These are phyloP conservation scores for Gymnopus androsaceus DNA, from an alignment of 1,284 basidiomycete genomes.

Conservation along the genomic window DNA sequence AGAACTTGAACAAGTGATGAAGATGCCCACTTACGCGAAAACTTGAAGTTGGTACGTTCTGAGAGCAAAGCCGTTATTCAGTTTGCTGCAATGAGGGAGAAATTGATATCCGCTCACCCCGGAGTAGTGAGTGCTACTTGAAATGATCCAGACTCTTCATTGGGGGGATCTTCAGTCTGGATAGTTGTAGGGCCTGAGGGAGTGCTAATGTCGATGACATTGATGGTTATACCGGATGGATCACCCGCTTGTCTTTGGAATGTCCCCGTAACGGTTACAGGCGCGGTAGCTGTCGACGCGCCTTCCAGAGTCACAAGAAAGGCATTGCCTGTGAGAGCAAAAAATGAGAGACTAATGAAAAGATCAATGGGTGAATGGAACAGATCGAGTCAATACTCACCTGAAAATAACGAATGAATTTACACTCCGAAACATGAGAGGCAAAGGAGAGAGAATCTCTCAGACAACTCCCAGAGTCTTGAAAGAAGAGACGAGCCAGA, in stretches of 20 bases:
- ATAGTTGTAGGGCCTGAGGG: background rate
- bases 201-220: background rate
- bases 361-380: too few species aligned
- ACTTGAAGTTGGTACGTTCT: background rate
- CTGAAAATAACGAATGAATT: too few species aligned
- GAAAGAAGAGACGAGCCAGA: too few species aligned
- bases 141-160: background rate
- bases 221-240: background rate
- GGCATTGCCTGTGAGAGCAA: background rate
- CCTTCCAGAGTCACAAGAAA: background rate
- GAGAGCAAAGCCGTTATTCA: background rate
- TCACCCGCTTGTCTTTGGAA: background rate
- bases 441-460: too few species aligned
- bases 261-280: background rate
- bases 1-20: too few species aligned
- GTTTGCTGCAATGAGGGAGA: background rate
- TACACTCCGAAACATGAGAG: too few species aligned
- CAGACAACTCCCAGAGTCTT: too few species aligned
- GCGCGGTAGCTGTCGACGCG: background rate
- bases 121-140: background rate
- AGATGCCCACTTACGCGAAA: background rate
- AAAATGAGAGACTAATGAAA: background rate
- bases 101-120: background rate
- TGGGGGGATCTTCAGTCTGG: background rate
- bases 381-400: too few species aligned